These are phyloP conservation scores for Tolypocladium ovalisporum DNA, from an alignment of 2,329 filamentous ascomycete genomes.

Conservation along the genomic window DNA sequence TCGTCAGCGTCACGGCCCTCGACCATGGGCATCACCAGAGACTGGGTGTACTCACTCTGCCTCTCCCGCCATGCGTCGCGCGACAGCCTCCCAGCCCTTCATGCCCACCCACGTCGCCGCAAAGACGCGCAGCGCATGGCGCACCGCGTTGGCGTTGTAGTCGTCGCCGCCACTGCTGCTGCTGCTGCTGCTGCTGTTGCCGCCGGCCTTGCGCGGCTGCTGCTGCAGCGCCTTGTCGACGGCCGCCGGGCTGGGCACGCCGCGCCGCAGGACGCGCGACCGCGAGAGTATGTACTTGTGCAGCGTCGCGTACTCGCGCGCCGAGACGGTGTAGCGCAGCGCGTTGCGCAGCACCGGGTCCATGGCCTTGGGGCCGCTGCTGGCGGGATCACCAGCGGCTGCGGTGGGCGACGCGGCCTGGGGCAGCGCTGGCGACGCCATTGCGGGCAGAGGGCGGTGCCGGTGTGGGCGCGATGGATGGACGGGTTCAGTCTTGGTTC, in stretches of 20 bases:
- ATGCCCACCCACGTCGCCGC: slow-evolving; percentile 50
- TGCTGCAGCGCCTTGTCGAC: slow-evolving; percentile 32
- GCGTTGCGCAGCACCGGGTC: slow-evolving; percentile 77
- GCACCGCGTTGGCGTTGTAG: slow-evolving; percentile 58
- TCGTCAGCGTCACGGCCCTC: not conserved
- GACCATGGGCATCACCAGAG: not conserved
- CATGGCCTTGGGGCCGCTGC: slow-evolving; percentile 15
- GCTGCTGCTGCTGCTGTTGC: slow-evolving; percentile 15
- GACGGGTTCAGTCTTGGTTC: too few relatives aligned
- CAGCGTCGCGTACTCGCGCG: slow-evolving; percentile 74
- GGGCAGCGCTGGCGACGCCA: not conserved
- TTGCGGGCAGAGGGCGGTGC: not conserved
- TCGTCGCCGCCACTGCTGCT: slow-evolving; percentile 40
- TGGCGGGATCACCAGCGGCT: not conserved
- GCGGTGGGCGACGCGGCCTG: not conserved
- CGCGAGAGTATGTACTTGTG: slow-evolving; percentile 75
- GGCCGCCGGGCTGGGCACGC: slow-evolving; percentile 42
- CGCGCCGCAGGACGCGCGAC: slow-evolving; percentile 45
- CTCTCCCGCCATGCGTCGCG: slow-evolving; percentile 31
- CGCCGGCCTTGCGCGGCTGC: too few relatives aligned
- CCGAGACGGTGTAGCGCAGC: slow-evolving; percentile 74
- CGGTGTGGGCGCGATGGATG: not conserved
- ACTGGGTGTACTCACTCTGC: slow-evolving; percentile 29
- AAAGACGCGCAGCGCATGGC: slow-evolving; percentile 63
- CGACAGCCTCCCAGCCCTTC: slow-evolving; percentile 49